phyloP scores from a whole-genome alignment of 2,329 filamentous ascomycete species.

The Apiospora malaysiana region DNA sequence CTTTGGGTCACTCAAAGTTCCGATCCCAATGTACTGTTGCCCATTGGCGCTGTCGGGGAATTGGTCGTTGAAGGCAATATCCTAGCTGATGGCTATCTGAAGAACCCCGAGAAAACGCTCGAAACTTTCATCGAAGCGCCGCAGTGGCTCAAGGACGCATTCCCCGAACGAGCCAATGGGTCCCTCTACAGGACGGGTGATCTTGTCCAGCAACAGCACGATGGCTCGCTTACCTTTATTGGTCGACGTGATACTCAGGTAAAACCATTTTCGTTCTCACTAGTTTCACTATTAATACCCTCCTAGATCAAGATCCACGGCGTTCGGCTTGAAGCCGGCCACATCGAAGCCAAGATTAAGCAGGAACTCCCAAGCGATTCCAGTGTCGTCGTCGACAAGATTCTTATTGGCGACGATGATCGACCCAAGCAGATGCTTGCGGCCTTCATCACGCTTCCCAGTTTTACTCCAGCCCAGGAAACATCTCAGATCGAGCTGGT shows the following conservation, averaged over 20 bases:
- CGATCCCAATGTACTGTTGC: slow-evolving; percentile 19
- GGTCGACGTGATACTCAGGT: slow-evolving; percentile 46
- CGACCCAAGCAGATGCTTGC: slow-evolving; percentile 23
- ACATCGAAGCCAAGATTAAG: slow-evolving; percentile 23
- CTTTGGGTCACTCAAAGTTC: slow-evolving; percentile 23
- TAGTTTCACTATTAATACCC: neutral
- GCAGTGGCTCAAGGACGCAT: slow-evolving; percentile 15
- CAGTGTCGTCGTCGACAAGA: slow-evolving; percentile 22
- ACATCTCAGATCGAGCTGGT: slow-evolving; percentile 7
- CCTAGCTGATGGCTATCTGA: slow-evolving; percentile 38
- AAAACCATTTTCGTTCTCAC: neutral
- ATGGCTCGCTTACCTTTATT: slow-evolving; percentile 39
- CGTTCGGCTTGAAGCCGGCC: slow-evolving; percentile 22
- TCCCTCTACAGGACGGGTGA: slow-evolving; percentile 27
- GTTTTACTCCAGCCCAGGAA: slow-evolving; percentile 3
- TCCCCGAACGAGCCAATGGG: slow-evolving; percentile 25
- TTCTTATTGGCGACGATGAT: slow-evolving; percentile 20
- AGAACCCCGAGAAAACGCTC: slow-evolving; percentile 29
- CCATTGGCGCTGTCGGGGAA: slow-evolving; percentile 25
- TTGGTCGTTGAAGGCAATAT: slow-evolving; percentile 25
- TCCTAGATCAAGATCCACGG: slow-evolving; percentile 20
- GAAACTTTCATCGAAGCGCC: slow-evolving; percentile 34
- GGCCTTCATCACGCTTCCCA: slow-evolving; percentile 22
- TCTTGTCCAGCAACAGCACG: slow-evolving; percentile 34
- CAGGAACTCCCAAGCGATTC: slow-evolving; percentile 20